Base-by-base conservation (phyloP, 257 asterid species). In the Salvia miltiorrhiza region DNA sequence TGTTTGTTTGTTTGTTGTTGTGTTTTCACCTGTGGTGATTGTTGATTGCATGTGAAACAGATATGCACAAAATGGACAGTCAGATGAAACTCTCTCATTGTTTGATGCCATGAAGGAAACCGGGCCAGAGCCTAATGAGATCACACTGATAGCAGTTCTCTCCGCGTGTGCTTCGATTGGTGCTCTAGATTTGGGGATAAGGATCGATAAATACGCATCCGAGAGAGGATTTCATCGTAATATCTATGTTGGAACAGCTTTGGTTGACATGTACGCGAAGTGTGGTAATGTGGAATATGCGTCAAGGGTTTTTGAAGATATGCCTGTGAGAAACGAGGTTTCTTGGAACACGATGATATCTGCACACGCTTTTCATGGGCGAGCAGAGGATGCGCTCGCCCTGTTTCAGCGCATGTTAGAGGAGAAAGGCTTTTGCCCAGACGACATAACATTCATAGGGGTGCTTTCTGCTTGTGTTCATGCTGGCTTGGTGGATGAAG, bases 261-360 rank as follows among this genome's bases (percentile, higher is more conserved):
- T 93, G 68, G 85, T 93, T 49, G 98, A 90, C 74, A 93, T 93
- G 97, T 88, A 90, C 58, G 81, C 98, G 0, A 93, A 93, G 76
- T 93, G 95, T 35, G 98, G 97, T n/a, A 80, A 77, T 65, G 37
- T 93, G 71, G 94, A 83, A 28, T 30, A 49, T n/a, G 92, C 97
- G 28, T 78, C 83, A 32, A 78, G 76, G 37, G 86, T 88, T n/a
- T 93, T 93, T 54, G 85, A 81, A 33, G 67, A 52, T 24, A 88
- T 90, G 94, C 83, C 94, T 28, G 71, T 62, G 30, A 88, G 76
- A 69, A 90, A 90, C 44, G 89, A 83, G 77, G 98, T 88, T 33
- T 82, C 96, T 44, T 93, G 98, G 98, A 93, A 93, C 78, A 73
- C 96, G 43, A 87, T 93, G 92, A 88, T 93, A 73, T 81, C 96